Evolutionary conservation across 371 early-diverging fungal genomes (phyloP).

Genomic region (Rhizopus delemar): DNA sequence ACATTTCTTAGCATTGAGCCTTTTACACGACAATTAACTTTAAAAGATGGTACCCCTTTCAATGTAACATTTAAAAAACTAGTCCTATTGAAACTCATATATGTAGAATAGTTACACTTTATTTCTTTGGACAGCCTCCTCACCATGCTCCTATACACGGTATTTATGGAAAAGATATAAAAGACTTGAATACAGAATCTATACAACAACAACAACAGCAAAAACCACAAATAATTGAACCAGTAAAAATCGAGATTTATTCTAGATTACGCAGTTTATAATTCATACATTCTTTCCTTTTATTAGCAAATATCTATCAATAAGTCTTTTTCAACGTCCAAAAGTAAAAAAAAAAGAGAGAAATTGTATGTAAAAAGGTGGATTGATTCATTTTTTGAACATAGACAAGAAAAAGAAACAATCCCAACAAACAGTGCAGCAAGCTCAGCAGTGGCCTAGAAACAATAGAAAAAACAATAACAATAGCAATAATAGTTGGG

Average conservation of each 20-base stretch:
- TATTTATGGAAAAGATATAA: constrained; percentile 49
- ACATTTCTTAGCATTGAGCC: constrained; percentile 56
- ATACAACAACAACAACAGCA: not conserved
- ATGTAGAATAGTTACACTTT: constrained; percentile 21
- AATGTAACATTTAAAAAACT: constrained; percentile 1
- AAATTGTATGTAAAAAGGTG: not conserved
- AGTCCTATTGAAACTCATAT: not conserved
- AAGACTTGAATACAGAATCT: constrained; percentile 24
- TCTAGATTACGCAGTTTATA: too few species aligned
- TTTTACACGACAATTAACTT: constrained; percentile 50
- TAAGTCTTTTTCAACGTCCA: constrained; percentile 2
- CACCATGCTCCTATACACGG: constrained; percentile 42
- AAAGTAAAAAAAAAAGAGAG: constrained; percentile 9
- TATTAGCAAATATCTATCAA: too few species aligned
- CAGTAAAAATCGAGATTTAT: too few species aligned
- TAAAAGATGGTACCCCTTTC: constrained; percentile 52
- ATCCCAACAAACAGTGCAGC: constrained; percentile 8
- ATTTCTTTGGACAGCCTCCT: constrained; percentile 40
- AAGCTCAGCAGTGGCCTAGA: not conserved
- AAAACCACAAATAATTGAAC: too few species aligned
- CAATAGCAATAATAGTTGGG: constrained; percentile 47
- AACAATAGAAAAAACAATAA: constrained; percentile 5
- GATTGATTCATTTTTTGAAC: not conserved
- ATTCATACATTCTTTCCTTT: too few species aligned
- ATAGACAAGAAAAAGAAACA: constrained; percentile 23